Base-by-base conservation (phyloP, 1,284 basidiomycete genomes). In the Mycosarcoma maydis region DNA sequence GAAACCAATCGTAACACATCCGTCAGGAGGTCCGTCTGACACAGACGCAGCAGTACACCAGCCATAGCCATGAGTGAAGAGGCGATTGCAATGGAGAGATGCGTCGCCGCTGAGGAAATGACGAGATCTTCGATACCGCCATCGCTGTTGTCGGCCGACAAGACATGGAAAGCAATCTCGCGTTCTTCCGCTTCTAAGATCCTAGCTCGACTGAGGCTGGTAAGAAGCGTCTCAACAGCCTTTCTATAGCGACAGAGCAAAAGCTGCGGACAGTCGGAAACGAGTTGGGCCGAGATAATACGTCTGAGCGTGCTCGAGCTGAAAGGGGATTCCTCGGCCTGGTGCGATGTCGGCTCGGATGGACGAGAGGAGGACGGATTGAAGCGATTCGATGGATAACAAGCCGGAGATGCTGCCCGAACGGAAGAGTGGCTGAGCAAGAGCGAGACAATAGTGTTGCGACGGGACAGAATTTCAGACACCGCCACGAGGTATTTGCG, bases 11-110 rank as follows among this genome's bases (percentile, higher is more conserved):
- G 50, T 47, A 76, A 48, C 11, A 70, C 53, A n/a, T 70, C 56
- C 7, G 45, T 36, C n/a, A 76, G 37, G 16, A 56, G 36, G 23
- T 73, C 60, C 16, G 52, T 56, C 49, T 67, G 62, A 39, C 57
- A 60, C 6, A 66, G 17, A 6, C 70, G 60, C 33, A 75, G 47
- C 30, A 74, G 40, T 0, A 76, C 37, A 3, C 69, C 72, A 4
- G 60, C 53, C 48, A 72, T 55, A 22, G 48, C 37, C 45, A 66
- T 51, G 10, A 76, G 38, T 6, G 66, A 46, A 4, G 54, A 54
- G 3, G 75, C 75, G 13, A 71, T 49, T 5, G 52, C 57, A 27
- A 57, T 48, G 0, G 61, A 65, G 17, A 71, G 58, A 32, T 61
- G 56, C 38, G 68, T 59, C 0, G 60, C 70, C 8, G 60, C 62